phyloP scores from a whole-genome alignment of 192 early-diverging fungal genomes.

The Rhizophagus prolifer region DNA sequence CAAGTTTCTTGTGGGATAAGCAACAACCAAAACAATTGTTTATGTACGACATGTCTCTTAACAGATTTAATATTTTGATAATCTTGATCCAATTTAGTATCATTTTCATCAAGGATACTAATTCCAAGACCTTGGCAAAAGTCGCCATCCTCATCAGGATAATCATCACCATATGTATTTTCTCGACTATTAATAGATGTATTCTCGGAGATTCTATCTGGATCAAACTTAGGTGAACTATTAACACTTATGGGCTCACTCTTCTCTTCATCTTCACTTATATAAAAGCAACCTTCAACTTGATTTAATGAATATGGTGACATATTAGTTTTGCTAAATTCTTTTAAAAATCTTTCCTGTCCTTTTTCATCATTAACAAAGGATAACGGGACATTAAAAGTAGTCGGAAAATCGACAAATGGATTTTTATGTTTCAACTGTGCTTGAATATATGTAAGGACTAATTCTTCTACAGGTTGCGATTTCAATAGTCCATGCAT shows the following conservation, averaged over 20 bases:
- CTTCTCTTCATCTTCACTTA: slow-evolving; percentile 38
- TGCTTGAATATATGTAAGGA: slow-evolving; percentile 49
- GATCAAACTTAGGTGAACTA: neutral
- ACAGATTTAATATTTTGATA: neutral
- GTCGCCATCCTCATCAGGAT: slow-evolving; percentile 32
- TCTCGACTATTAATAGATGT: neutral
- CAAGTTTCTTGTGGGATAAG: slow-evolving; percentile 49
- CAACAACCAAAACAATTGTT: slow-evolving; percentile 66
- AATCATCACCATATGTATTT: neutral
- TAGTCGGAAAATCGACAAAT: slow-evolving; percentile 58
- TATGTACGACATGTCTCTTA: slow-evolving; percentile 9
- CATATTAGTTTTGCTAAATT: slow-evolving; percentile 46
- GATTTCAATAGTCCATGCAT: slow-evolving; percentile 66
- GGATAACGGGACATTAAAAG: slow-evolving; percentile 46
- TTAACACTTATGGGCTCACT: neutral
- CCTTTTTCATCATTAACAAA: slow-evolving; percentile 52
- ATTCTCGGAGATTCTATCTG: slow-evolving; percentile 14
- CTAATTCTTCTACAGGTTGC: slow-evolving; percentile 50
- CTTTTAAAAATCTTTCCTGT: slow-evolving; percentile 51
- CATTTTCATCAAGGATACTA: slow-evolving; percentile 36
- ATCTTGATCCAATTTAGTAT: slow-evolving; percentile 2
- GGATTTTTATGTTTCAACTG: slow-evolving; percentile 48
- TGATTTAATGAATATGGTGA: slow-evolving; percentile 49
- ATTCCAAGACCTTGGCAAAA: slow-evolving; percentile 56
- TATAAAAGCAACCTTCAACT: slow-evolving; percentile 53